Base-by-base conservation (phyloP, 2,329 filamentous ascomycete species). In the Ceratocystis cubensis region DNA sequence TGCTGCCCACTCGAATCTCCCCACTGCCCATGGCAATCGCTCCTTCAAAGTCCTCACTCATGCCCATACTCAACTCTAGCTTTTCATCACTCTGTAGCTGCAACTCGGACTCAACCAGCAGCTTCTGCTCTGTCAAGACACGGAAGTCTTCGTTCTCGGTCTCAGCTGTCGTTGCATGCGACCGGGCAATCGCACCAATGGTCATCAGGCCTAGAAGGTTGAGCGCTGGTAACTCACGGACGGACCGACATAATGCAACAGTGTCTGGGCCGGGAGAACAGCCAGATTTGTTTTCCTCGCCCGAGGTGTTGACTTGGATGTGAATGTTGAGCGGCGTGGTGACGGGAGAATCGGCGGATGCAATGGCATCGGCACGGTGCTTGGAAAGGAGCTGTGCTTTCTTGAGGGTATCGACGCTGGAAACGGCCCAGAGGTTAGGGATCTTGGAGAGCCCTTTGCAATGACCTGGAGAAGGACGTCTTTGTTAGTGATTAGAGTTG, bases 41-140 rank as follows among this genome's bases (percentile, higher is more conserved):
- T 6, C 87, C 88, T 78, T 96, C 92, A 75, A 93, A 99, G 75
- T 99, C 94, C 73, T 90, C 86, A 74, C 91, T 96, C 94, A 99
- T 99, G 5, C 93, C 93, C 93, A 99, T 99, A 76, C 92, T 96
- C 76, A 97, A 75, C 79, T 96, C 91, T 71, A 96, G 74, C n/a
- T 67, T 70, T 69, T 81, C 56, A 4, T 53, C 61, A 22, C 80
- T 76, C 17, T 79, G 74, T 63, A 78, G 65, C 0, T 73, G 73
- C 22, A 79, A 71, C 68, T 78, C 87, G 72, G 77, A 73, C 1
- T 81, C 83, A 1, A 96, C 84, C 15, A 83, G 75, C 74, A 95
- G 88, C 66, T 89, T 80, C 73, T 88, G 86, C 72, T 87, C 81
- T 63, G 78, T 79, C 73, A 99, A 75, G 3, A 78, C 74, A 3